Base-by-base conservation (phyloP, 305 asterid genomes). In the Fraxinus baroniana region DNA sequence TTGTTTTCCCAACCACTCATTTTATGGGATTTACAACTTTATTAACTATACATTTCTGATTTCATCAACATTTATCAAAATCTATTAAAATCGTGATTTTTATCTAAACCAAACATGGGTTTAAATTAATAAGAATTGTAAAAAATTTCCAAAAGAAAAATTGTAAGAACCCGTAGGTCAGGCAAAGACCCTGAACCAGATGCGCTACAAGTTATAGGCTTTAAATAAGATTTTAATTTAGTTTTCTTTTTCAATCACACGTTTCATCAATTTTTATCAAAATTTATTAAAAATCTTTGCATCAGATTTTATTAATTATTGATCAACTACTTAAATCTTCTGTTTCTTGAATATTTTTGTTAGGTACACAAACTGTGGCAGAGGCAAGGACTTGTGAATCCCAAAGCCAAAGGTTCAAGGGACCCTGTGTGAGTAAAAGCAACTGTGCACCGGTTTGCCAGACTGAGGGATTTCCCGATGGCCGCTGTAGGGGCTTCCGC, bases 401-500 rank as follows among this genome's bases (percentile, higher is more conserved):
- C 0, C 55, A 2, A 75, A 92, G 98, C 88, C 86, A 84, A 0
- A 81, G 85, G 5, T 94, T 89, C 89, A 82, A 64, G 68, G 98
- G 98, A 46, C 0, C 83, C 0, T 94, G 98, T 70, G 6, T 70
- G 2, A 88, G 94, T 20, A 46, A 49, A 24, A 82, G 78, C 80
- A 91, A 94, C 87, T 94, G 98, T 81, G 94, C 77, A 3, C 7
- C 89, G 0, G 90, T 94, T n/a, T 94, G 98, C 80, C 55, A 77
- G 73, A 84, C 84, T 0, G 95, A 92, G 85, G 94, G 97, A 24
- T 94, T 92, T 64, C 0, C 86, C 17, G 90, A 85, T 2, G 97
- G 98, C 8, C 3, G 75, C 0, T 94, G 97, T 88, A 52, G 49
- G n/a, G 95, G 97, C 2, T 20, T 92, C 12, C 97, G 94, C 26